Evolutionary conservation across 2,329 filamentous ascomycete genomes (phyloP), one percentile per base, ranked within the genome.

Genomic region (Claviceps sp.): DNA sequence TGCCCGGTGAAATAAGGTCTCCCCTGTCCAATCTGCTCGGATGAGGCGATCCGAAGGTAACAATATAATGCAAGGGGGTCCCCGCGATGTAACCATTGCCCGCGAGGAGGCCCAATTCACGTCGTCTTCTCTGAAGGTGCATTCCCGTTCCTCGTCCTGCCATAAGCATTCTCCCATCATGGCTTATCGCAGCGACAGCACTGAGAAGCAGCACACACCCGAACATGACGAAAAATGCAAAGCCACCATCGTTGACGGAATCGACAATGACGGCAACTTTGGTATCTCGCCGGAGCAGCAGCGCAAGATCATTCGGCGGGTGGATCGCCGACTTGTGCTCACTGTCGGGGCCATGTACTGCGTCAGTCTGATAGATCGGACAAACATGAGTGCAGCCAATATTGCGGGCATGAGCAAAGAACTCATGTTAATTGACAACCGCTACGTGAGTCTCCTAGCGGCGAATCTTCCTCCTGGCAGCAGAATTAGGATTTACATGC

Each of bases 341-440:
- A 81, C 76, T 1, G 77, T 81, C 4, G 82, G 82, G 19, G 62
- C 75, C 57, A 76, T 89, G 69, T 90, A 90, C 66, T 87, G 84
- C 63, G 74, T 87, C 59, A 84, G 78, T 57, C 69, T 91, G 54
- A 87, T 91, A 80, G 87, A 93, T 62, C 74, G 87, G 37, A 88
- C 84, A 2, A 91, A 91, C 65, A 68, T 90, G 63, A 79, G 79
- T n/a, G 73, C 79, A 22, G 86, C 85, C 42, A 79, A 79, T 46
- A 84, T 91, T 63, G 86, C 87, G 19, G 87, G 77, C 50, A 78
- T 80, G 74, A 60, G 62, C 16, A 56, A 56, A 1, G 77, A 80
- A 47, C 65, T 81, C 26, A 47, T 61, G 3, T 64, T 81, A 1
- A 62, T 69, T 1, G 71, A 69, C 5, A 69, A 71, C 50, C 68